These are phyloP conservation scores for Plenodomus tracheiphilus DNA, from an alignment of 2,329 filamentous ascomycete genomes.

Conservation along the genomic window DNA sequence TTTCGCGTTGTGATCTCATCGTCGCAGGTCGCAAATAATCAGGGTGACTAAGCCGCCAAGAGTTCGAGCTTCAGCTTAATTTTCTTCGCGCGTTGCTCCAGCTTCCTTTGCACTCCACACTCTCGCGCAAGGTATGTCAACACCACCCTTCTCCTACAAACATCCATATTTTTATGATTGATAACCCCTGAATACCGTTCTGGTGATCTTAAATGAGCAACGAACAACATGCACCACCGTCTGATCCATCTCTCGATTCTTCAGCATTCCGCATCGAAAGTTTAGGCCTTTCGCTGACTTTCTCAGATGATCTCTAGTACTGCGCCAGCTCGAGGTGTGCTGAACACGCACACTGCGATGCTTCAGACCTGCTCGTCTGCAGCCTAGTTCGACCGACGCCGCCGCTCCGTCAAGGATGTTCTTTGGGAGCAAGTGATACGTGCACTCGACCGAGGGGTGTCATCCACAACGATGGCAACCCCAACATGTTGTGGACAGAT, in stretches of 20 bases:
- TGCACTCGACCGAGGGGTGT: too few relatives aligned
- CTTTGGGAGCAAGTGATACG: too few relatives aligned
- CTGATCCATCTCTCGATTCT: conserved; percentile 43
- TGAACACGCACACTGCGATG: neutral
- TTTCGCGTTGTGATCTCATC: neutral
- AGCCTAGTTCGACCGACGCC: neutral
- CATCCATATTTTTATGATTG: conserved; percentile 50
- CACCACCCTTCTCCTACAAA: neutral
- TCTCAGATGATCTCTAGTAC: conserved; percentile 4
- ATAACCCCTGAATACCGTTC: conserved; percentile 57
- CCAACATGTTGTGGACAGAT: too few relatives aligned
- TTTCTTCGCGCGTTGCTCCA: conserved; percentile 24
- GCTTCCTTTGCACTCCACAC: conserved; percentile 25
- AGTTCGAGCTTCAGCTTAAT: conserved; percentile 30
- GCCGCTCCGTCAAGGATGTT: too few relatives aligned
- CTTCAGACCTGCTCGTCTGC: neutral
- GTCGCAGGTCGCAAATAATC: conserved; percentile 1
- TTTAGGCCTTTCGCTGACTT: conserved; percentile 23
- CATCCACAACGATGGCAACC: too few relatives aligned
- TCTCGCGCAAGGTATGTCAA: conserved; percentile 30
- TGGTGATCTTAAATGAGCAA: conserved; percentile 60
- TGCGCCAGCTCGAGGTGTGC: neutral
- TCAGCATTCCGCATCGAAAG: conserved; percentile 11
- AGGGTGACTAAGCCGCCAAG: conserved; percentile 37
- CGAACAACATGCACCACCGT: conserved; percentile 67